Base-by-base conservation (phyloP, 2,329 filamentous ascomycete species). In the Cercospora beticola region DNA sequence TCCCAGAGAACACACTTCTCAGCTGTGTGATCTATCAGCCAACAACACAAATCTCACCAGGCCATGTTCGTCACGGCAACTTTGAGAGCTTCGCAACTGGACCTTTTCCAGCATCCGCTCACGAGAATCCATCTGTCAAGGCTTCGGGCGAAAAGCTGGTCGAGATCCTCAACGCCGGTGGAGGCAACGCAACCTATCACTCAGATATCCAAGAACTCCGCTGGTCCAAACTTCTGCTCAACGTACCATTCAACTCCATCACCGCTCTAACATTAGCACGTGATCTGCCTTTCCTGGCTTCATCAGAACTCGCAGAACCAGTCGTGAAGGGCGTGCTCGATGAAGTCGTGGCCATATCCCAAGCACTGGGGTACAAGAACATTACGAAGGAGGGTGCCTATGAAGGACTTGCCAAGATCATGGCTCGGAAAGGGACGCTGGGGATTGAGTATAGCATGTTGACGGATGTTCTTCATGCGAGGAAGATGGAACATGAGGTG, bases 141-240 rank as follows among this genome's bases (percentile, higher is more conserved):
- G 65, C 73, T n/a, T 62, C 18, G 0, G 62, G 87, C 71, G 36
- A 73, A 3, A 49, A 59, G 10, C 18, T 66, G 0, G 40, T 61
- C 21, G 57, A 61, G 6, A 36, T 68, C 0, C 58, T 87, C 8
- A 68, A 74, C 21, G 61, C 77, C 3, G 82, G 81, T 7, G 82
- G 84, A 7, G 83, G 81, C 3, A 82, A 83, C 2, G 82, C 84
- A 57, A 73, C 82, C n/a, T 77, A 86, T 5, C 81, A 85, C 43
- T 80, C 83, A 4, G 82, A 89, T 69, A 82, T 90, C 8, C 87
- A 90, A 70, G 75, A 82, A 0, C 82, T 85, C 63, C 82, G 87
- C 7, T 90, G 87, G 87, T 81, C 82, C 63, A 90, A 90, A 76
- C 81, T 89, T 0, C 79, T 89, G 0, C 81, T 87, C 76, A 90